Evolutionary conservation across 2,329 filamentous ascomycete genomes (phyloP).

Genomic region (Coleophoma eucalyptorum): DNA sequence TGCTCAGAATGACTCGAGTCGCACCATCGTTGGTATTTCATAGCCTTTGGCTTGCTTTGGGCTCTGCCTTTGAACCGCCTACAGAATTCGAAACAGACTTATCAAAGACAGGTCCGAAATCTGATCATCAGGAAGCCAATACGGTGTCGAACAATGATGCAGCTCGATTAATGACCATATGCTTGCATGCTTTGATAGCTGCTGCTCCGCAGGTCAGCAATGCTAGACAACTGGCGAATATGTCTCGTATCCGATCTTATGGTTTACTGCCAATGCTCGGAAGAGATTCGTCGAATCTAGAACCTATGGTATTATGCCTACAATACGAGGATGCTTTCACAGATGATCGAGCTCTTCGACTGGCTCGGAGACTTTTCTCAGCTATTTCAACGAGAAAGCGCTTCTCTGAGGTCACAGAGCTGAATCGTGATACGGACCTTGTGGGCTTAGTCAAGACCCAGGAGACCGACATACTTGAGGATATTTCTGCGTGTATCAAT

Average conservation of each 20-base stretch:
- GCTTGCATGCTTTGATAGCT: constrained; percentile 59
- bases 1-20: constrained; percentile 54
- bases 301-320: constrained; percentile 47
- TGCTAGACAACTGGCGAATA: constrained; percentile 42
- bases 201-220: constrained; percentile 40
- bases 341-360: constrained; percentile 53
- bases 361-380: constrained; percentile 55
- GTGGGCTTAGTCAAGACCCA: constrained; percentile 12
- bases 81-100: constrained; percentile 14
- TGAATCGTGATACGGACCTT: constrained; percentile 17
- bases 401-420: constrained; percentile 24
- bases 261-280: constrained; percentile 39
- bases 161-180: constrained; percentile 42
- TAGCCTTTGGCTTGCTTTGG: constrained; percentile 60
- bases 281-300: constrained; percentile 40
- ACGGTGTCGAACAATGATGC: constrained; percentile 20
- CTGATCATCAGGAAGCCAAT: constrained; percentile 7
- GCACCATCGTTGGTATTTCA: constrained; percentile 57
- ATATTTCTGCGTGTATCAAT: constrained; percentile 38
- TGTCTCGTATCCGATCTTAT: constrained; percentile 52
- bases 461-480: constrained; percentile 24
- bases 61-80: constrained; percentile 54
- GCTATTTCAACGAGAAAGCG: constrained; percentile 38
- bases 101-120: constrained; percentile 19
- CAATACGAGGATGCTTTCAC: constrained; percentile 62